Conservation (phyloP, 129 eudicot genomes). For the Glebionis coronaria region DNA sequence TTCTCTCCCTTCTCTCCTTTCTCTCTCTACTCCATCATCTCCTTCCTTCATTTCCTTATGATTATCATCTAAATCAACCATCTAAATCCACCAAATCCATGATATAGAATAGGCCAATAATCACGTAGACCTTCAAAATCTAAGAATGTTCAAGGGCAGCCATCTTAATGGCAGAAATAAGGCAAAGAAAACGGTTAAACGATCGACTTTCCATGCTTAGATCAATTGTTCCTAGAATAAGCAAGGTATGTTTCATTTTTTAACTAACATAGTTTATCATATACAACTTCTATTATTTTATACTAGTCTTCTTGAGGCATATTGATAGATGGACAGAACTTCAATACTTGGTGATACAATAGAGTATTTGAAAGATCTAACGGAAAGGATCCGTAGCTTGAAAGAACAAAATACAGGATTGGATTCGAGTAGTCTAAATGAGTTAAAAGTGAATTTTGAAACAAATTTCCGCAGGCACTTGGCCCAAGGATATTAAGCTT, state of each 20-base stretch:
- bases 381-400: conserved; percentile 44
- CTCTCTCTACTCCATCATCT: no score
- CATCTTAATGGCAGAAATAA: conserved; percentile 72
- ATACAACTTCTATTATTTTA: not conserved
- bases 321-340: conserved; percentile 74
- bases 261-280: not conserved
- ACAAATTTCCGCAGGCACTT: no score
- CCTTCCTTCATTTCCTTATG: no score
- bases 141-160: conserved; percentile 51
- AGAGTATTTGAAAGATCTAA: conserved; percentile 72
- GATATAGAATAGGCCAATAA: no score
- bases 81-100: no score
- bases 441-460: conserved; percentile 38
- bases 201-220: conserved; percentile 75
- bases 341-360: conserved; percentile 81
- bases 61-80: no score
- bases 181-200: conserved; percentile 63
- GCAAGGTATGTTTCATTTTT: conserved; percentile 43
- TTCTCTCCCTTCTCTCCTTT: no score
- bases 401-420: conserved; percentile 30
- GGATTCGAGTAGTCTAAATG: conserved; percentile 34
- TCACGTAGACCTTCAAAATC: no score
- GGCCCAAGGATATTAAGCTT: no score
- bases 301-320: not conserved
- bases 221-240: conserved; percentile 67